Conservation (phyloP, 441 rosid genomes). For the Populus hybrid region DNA sequence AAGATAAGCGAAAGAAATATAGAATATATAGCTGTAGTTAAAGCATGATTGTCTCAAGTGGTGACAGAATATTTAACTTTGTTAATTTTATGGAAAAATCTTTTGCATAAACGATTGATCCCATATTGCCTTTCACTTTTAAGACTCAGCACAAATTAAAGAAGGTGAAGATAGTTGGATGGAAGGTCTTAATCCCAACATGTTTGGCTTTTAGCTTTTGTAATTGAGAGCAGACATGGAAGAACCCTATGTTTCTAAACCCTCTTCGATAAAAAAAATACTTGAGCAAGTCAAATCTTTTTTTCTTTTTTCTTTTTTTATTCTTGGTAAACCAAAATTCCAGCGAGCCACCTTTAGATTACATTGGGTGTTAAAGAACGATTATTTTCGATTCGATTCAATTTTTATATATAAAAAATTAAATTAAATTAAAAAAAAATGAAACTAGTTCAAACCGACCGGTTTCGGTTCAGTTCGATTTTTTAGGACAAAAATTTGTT, state of each 20-base stretch:
- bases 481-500: too few relatives aligned
- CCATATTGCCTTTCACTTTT: not conserved
- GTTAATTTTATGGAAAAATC: not conserved
- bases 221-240: not conserved
- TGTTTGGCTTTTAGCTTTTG: conserved; percentile 12
- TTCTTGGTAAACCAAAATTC: too few relatives aligned
- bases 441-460: too few relatives aligned
- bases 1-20: not conserved
- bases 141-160: not conserved
- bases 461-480: too few relatives aligned
- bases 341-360: too few relatives aligned
- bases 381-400: too few relatives aligned
- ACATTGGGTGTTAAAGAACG: too few relatives aligned
- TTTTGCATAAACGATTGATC: not conserved
- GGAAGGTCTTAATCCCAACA: conserved; percentile 16
- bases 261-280: not conserved
- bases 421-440: too few relatives aligned
- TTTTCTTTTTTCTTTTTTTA: too few relatives aligned
- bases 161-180: not conserved
- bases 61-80: not conserved
- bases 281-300: not conserved
- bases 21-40: not conserved
- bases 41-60: not conserved
- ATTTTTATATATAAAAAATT: too few relatives aligned
- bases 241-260: conserved; percentile 7